Conservation (phyloP, 1,284 basidiomycete species). For the Somion occarium region DNA sequence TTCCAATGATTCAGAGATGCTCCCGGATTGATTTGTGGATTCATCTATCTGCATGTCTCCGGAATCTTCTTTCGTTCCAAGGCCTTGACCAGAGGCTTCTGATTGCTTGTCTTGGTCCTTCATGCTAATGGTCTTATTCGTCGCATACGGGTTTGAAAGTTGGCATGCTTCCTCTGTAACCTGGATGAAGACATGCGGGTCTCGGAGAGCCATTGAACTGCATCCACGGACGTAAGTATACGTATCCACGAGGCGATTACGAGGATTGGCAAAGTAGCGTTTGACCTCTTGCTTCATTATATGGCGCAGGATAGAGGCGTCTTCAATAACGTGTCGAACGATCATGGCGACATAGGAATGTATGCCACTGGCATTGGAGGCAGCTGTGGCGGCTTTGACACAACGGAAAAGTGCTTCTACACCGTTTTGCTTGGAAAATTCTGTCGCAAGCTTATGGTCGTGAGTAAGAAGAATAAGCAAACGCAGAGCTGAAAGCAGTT, state of each 20-base stretch:
- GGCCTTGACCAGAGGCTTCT: constrained; percentile 20
- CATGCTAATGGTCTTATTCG: constrained; percentile 61
- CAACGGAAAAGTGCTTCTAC: constrained; percentile 63
- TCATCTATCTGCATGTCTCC: constrained; percentile 68
- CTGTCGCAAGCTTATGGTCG: constrained; percentile 52
- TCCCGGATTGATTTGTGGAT: constrained; percentile 21
- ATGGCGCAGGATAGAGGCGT: constrained; percentile 56
- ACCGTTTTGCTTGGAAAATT: constrained; percentile 64
- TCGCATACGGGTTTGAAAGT: constrained; percentile 62
- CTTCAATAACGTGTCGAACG: constrained; percentile 88
- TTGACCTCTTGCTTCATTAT: constrained; percentile 84
- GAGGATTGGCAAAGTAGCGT: constrained; percentile 68
- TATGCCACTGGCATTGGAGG: constrained; percentile 51
- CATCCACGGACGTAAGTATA: constrained; percentile 73
- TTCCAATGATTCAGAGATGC: constrained; percentile 50
- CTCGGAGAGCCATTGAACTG: constrained; percentile 78
- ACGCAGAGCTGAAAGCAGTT: constrained; percentile 75
- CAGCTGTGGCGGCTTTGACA: constrained; percentile 48
- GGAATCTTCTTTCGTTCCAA: constrained; percentile 21
- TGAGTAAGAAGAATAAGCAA: constrained; percentile 81
- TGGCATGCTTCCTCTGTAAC: constrained; percentile 69
- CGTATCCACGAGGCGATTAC: constrained; percentile 70
- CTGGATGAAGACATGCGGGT: constrained; percentile 76
- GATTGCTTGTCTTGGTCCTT: constrained; percentile 29
- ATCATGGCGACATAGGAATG: constrained; percentile 86